Conservation (phyloP, 805 yeast species). For the Ascoidea rubescens region DNA sequence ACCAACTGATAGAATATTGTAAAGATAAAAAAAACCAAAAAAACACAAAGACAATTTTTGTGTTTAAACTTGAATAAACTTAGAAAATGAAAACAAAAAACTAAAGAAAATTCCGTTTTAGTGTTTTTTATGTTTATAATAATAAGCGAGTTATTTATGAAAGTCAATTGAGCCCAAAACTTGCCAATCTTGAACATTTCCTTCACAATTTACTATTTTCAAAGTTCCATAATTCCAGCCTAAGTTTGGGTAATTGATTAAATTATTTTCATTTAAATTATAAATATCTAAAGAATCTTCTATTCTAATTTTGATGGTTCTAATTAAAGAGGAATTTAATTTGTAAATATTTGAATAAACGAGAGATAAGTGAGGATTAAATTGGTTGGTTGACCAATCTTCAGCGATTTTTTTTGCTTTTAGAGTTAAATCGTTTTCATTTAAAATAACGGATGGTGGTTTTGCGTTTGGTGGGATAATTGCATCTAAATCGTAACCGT, state of each 20-base stretch:
- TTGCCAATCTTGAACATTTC: slow-evolving; percentile 10
- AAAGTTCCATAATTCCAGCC: slow-evolving; percentile 8
- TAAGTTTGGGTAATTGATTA: slow-evolving; percentile 1
- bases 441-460: no score
- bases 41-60: no score
- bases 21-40: no score
- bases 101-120: no score
- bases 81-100: no score
- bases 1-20: no score
- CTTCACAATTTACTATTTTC: slow-evolving; percentile 11
- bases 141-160: not conserved
- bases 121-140: no score
- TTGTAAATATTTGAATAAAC: slow-evolving; percentile 55
- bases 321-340: slow-evolving; percentile 49
- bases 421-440: not conserved
- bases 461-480: no score
- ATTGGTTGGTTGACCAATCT: slow-evolving; percentile 43
- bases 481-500: not conserved
- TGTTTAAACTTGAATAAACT: no score
- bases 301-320: slow-evolving; percentile 50
- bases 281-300: slow-evolving; percentile 35
- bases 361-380: slow-evolving; percentile 60
- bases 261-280: slow-evolving; percentile 28
- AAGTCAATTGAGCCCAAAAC: slow-evolving; percentile 9
- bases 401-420: slow-evolving; percentile 31